phyloP scores from a whole-genome alignment of 169 alveolate species.

The Besnoitia besnoiti region DNA sequence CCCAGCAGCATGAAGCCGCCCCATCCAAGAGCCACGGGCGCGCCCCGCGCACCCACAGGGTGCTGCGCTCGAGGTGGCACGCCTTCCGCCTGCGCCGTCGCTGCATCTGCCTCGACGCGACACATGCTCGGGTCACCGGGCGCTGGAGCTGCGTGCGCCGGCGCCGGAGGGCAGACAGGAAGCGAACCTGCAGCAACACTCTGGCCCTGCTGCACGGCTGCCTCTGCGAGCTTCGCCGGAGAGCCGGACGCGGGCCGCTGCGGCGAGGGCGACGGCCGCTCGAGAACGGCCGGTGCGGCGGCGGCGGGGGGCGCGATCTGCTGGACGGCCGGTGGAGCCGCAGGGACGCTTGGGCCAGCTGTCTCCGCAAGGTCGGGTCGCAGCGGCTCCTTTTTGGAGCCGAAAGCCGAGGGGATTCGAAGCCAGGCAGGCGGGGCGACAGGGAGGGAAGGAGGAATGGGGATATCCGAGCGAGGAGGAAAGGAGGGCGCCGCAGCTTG shows the following conservation, averaged over 20 bases:
- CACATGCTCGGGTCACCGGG: background rate
- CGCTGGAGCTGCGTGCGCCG: background rate
- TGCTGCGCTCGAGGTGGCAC: background rate
- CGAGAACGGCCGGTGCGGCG: background rate
- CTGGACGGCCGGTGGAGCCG: background rate
- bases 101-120: background rate
- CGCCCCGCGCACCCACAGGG: background rate
- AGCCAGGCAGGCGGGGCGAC: conserved; percentile 7
- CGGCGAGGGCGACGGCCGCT: background rate
- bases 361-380: background rate
- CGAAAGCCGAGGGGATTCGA: background rate
- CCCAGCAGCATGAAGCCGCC: background rate
- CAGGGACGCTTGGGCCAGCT: background rate
- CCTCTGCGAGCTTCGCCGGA: background rate
- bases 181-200: background rate
- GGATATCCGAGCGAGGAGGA: background rate
- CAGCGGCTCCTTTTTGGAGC: background rate
- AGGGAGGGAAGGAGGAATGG: background rate
- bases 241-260: background rate
- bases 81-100: background rate
- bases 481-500: background rate
- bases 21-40: background rate
- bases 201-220: background rate
- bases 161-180: background rate
- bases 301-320: background rate